phyloP scores from a whole-genome alignment of 257 asterid species.

The Lycium ferocissimum region DNA sequence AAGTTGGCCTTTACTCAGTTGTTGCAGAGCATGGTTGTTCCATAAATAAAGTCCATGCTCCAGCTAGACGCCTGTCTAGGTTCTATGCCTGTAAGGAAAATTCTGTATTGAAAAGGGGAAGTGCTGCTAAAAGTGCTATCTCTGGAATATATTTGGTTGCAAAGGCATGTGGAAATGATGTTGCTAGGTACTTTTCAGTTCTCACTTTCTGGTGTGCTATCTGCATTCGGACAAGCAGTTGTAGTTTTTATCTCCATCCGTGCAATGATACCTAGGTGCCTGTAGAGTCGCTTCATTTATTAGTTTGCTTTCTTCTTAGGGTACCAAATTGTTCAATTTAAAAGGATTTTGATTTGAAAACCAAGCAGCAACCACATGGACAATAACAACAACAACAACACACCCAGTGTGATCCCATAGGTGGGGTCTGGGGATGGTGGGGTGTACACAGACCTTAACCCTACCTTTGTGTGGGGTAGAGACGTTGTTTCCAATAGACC shows the following conservation, averaged over 20 bases:
- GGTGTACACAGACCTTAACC: too few species aligned
- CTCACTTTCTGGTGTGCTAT: neutral
- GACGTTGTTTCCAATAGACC: too few species aligned
- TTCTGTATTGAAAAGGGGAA: constrained; percentile 65
- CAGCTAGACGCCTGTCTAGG: constrained; percentile 88
- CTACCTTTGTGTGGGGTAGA: too few species aligned
- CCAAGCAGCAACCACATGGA: neutral
- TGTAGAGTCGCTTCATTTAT: neutral
- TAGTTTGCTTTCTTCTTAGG: neutral
- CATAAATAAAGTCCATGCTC: constrained; percentile 74
- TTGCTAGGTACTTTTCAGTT: constrained; percentile 62
- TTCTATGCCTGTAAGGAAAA: constrained; percentile 69
- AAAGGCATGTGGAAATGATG: constrained; percentile 94
- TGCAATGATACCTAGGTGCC: neutral
- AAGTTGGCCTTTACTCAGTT: constrained; percentile 77
- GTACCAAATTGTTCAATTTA: neutral
- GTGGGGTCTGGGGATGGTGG: too few species aligned
- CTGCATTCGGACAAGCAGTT: neutral
- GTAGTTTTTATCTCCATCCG: neutral
- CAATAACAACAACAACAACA: too few species aligned
- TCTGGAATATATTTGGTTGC: constrained; percentile 88
- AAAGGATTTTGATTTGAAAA: neutral
- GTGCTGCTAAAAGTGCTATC: constrained; percentile 80
- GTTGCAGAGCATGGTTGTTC: constrained; percentile 90
- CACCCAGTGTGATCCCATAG: too few species aligned